Percentiles rank a stretch among this genome's conserved stretches.
Conservation (phyloP, 108 stramenopile genomes). For the Cyclostephanos tholiformis region DNA sequence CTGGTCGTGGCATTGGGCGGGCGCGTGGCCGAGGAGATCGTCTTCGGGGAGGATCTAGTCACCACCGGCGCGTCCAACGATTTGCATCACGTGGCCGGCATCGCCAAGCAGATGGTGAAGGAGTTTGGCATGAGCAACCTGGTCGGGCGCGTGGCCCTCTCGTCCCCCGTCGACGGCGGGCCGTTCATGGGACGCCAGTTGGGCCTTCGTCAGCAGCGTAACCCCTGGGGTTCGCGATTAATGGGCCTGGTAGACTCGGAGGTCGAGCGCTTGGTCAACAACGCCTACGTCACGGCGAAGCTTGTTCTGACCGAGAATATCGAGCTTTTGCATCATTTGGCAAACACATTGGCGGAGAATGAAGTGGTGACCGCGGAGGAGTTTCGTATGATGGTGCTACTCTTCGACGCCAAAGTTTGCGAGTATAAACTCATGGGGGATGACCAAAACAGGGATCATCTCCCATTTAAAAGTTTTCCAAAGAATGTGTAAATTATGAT, state of each 20-base stretch:
- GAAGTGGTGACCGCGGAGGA: slow-evolving; percentile 94
- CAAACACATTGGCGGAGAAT: slow-evolving; percentile 79
- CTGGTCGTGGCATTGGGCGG: slow-evolving; percentile 95
- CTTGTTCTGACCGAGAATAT: slow-evolving; percentile 81
- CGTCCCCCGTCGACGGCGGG: slow-evolving; percentile 58
- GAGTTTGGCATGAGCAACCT: slow-evolving; percentile 96
- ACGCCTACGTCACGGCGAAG: slow-evolving; percentile 89
- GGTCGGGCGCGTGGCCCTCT: slow-evolving; percentile 90
- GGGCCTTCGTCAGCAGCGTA: slow-evolving; percentile 62
- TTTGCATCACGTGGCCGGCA: slow-evolving; percentile 93
- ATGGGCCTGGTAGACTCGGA: slow-evolving; percentile 80
- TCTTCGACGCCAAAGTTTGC: slow-evolving; percentile 77
- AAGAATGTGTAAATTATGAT: slow-evolving; percentile 44
- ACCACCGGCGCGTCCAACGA: slow-evolving; percentile 98
- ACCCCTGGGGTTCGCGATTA: slow-evolving; percentile 82
- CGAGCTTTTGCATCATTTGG: slow-evolving; percentile 84
- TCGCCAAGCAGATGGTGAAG: slow-evolving; percentile 95
- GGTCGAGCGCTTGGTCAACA: slow-evolving; percentile 94
- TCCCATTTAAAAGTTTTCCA: slow-evolving; percentile 83
- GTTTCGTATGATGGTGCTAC: slow-evolving; percentile 90
- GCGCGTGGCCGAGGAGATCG: slow-evolving; percentile 96
- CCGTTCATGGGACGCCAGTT: slow-evolving; percentile 80
- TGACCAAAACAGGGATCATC: slow-evolving; percentile 67
- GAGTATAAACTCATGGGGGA: slow-evolving; percentile 79
- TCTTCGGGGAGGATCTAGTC: slow-evolving; percentile 93